Evolutionary conservation across 1,284 basidiomycete genomes (phyloP).

Genomic region (Takashimella koratensis): DNA sequence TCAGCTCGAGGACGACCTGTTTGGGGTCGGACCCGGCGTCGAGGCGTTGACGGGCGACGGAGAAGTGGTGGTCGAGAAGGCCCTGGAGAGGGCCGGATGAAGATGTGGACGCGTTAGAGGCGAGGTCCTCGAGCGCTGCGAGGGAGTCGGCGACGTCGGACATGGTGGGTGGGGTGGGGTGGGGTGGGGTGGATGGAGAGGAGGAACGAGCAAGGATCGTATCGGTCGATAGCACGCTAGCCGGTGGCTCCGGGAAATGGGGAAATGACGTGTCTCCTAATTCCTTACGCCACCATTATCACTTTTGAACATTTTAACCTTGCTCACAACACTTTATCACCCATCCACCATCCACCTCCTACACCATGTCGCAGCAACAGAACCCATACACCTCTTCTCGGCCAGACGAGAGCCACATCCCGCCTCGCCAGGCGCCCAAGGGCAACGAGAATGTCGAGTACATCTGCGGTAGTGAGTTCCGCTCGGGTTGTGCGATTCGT

Average conservation of each 20-base stretch:
- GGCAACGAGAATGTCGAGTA: conserved; percentile 69
- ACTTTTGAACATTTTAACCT: background rate
- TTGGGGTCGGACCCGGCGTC: conserved; percentile 57
- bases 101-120: conserved; percentile 57
- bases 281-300: background rate
- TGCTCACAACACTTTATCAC: background rate
- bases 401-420: conserved; percentile 30
- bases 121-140: conserved; percentile 36
- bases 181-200: background rate
- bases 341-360: background rate
- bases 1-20: conserved; percentile 57
- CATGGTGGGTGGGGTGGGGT: conserved; percentile 10
- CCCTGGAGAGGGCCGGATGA: conserved; percentile 65
- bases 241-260: background rate
- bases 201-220: too few relatives aligned
- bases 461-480: conserved; percentile 80
- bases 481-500: too few relatives aligned
- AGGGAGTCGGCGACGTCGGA: conserved; percentile 37
- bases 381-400: conserved; percentile 37
- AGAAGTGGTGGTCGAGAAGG: conserved; percentile 59
- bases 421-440: conserved; percentile 29
- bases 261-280: conserved; percentile 6
- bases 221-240: too few relatives aligned
- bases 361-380: conserved; percentile 34
- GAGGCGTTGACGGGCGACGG: conserved; percentile 58